Evolutionary conservation across 495 filamentous ascomycete species (phyloP).

Genomic region (Wilcoxina mikolae): DNA sequence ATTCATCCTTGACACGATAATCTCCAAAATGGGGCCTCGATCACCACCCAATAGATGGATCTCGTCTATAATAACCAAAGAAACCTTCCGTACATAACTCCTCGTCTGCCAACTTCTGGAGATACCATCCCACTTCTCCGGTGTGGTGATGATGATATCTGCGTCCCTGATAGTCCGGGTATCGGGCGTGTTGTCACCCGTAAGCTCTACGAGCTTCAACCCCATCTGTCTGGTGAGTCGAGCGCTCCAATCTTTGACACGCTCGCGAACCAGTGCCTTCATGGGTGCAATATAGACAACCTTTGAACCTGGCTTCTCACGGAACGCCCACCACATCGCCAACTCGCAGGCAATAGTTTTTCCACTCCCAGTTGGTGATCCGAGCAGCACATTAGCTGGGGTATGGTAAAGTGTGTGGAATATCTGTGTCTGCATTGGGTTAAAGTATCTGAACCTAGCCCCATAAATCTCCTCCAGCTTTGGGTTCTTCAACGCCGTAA

Average conservation of each 20-base stretch:
- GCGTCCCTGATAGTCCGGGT: constrained; percentile 86
- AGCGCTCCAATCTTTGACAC: constrained; percentile 85
- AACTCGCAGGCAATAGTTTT: constrained; percentile 93
- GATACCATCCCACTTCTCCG: constrained; percentile 99
- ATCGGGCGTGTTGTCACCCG: constrained; percentile 95
- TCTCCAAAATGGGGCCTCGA: constrained; percentile 92
- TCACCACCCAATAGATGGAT: constrained; percentile 94
- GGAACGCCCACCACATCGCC: constrained; percentile 99
- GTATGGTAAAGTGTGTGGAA: constrained; percentile 95
- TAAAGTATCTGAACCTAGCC: constrained; percentile 85
- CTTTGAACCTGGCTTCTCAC: constrained; percentile 88
- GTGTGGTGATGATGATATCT: constrained; percentile 96
- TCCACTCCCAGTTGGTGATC: constrained; percentile 92
- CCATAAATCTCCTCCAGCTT: constrained; percentile 76
- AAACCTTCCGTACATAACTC: constrained; percentile 88
- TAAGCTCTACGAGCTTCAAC: constrained; percentile 85
- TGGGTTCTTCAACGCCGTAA: constrained; percentile 75
- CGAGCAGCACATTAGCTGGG: constrained; percentile 75
- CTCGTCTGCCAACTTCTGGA: constrained; percentile 95
- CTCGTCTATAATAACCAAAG: constrained; percentile 95
- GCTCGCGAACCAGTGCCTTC: constrained; percentile 94
- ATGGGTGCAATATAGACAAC: constrained; percentile 98
- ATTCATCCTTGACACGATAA: constrained; percentile 98
- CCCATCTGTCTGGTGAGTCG: constrained; percentile 75
- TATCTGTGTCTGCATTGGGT: constrained; percentile 97